Percentiles rank a stretch among this genome's conserved stretches.
phyloP scores from a whole-genome alignment of 2,329 filamentous ascomycete genomes.

The Pseudogymnoascus sp. region DNA sequence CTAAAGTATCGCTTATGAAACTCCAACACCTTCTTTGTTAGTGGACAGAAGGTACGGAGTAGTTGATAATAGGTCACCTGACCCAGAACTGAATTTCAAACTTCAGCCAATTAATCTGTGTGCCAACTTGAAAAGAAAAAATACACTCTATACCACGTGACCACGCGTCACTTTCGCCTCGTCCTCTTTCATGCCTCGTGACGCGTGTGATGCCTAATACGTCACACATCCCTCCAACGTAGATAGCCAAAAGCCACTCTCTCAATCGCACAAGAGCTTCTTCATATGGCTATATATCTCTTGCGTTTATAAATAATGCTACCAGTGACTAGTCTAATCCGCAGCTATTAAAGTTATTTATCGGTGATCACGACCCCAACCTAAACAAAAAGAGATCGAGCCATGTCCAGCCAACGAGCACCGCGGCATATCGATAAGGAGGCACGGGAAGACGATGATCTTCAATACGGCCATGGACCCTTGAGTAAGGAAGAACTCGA shows the following conservation, averaged over 20 bases:
- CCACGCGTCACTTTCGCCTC: not conserved
- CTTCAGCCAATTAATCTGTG: too few relatives aligned
- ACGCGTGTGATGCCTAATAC: constrained; percentile 4
- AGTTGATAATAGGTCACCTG: not conserved
- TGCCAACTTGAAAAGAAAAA: too few relatives aligned
- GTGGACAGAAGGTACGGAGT: not conserved
- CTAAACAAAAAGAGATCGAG: not conserved
- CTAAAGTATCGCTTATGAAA: not conserved
- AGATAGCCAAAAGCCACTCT: not conserved
- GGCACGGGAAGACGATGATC: constrained; percentile 34
- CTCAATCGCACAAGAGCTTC: not conserved
- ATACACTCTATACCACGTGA: not conserved
- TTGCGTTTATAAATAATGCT: not conserved
- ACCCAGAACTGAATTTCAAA: not conserved
- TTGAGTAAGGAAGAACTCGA: constrained; percentile 24
- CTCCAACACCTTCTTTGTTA: not conserved
- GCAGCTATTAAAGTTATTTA: not conserved
- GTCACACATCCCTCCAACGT: not conserved
- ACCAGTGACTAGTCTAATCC: not conserved
- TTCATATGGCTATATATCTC: not conserved
- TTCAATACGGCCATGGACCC: constrained; percentile 39
- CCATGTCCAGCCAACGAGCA: constrained; percentile 5
- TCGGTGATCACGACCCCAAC: not conserved
- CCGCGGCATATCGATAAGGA: constrained; percentile 16
- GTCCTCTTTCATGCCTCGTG: not conserved